Percentiles rank a stretch among this genome's conserved stretches.
Evolutionary conservation across 73 alveolate species (phyloP).

Genomic region (Tetrahymena malaccensis): DNA sequence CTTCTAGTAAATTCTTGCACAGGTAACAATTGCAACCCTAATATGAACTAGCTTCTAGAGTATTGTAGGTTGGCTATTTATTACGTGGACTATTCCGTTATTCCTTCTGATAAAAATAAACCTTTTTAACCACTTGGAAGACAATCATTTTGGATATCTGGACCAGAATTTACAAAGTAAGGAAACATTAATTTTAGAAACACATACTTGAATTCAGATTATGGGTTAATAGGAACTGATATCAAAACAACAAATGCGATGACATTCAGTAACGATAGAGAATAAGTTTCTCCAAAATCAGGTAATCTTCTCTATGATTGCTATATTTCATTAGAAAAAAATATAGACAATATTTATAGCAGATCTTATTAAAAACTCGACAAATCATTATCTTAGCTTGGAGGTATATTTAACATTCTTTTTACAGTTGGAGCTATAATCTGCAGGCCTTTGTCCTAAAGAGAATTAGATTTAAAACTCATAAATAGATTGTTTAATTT

Average conservation of each 20-base stretch:
- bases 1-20: neutral
- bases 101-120: neutral
- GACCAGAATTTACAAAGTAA: neutral
- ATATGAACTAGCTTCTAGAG: neutral
- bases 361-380: neutral
- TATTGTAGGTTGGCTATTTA: neutral
- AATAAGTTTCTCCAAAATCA: neutral
- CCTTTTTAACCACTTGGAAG: neutral
- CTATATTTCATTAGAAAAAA: neutral
- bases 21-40: neutral
- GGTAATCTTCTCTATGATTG: neutral
- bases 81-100: neutral
- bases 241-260: neutral
- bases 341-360: neutral
- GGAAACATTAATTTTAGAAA: neutral
- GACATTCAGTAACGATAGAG: neutral
- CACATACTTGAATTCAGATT: neutral
- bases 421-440: neutral
- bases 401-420: neutral
- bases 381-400: neutral
- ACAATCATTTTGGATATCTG: neutral
- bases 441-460: neutral
- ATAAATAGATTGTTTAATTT: neutral
- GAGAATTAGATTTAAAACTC: neutral
- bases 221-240: neutral